Base-by-base conservation (phyloP, 352 stramenopile species). In the Phytophthora multivora region DNA sequence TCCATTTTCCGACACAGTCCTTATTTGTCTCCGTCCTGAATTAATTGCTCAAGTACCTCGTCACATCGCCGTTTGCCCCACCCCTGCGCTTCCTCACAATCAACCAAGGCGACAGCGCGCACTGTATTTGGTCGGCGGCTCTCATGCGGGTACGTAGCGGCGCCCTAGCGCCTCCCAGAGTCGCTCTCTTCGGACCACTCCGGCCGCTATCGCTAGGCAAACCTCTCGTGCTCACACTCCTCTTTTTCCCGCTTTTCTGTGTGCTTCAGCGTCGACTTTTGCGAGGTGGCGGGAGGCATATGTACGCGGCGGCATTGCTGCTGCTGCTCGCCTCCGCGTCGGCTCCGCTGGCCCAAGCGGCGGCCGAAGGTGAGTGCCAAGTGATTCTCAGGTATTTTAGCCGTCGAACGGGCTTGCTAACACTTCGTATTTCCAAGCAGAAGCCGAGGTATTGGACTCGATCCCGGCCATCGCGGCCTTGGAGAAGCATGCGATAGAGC, bases 231-330 rank as follows among this genome's bases (percentile, higher is more conserved):
- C 48, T 65, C n/a, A 60, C 35, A 6, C 10, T 18, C 5, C 30
- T 65, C 28, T 46, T 38, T 50, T 54, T 16, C 10, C 26, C 39
- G 11, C 26, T 19, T 51, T 8, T 62, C 4, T 51, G 18, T 56
- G 11, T 16, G 33, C 49, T 18, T 41, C 23, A 75, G 66, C 61
- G 62, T 64, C 66, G 61, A 71, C 54, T 71, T 53, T 47, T 65
- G 63, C 63, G 57, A 63, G 52, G 57, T 41, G 55, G 62, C 41
- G 16, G 51, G 52, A 55, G 57, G 39, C 23, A 33, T 33, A 38
- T 71, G 39, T 54, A 51, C 43, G 55, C 66, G 19, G 43, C 57
- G 18, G 58, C 47, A 16, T 40, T 75, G 57, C 48, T 75, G 58
- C 43, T 70, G 53, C 36, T 75, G 43, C 47, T 72, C 13, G 49